A percentile compares a stretch with the other conserved stretches of the same genome.
phyloP scores from a whole-genome alignment of 2,329 filamentous ascomycete species.

The Lecanicillium sp. region DNA sequence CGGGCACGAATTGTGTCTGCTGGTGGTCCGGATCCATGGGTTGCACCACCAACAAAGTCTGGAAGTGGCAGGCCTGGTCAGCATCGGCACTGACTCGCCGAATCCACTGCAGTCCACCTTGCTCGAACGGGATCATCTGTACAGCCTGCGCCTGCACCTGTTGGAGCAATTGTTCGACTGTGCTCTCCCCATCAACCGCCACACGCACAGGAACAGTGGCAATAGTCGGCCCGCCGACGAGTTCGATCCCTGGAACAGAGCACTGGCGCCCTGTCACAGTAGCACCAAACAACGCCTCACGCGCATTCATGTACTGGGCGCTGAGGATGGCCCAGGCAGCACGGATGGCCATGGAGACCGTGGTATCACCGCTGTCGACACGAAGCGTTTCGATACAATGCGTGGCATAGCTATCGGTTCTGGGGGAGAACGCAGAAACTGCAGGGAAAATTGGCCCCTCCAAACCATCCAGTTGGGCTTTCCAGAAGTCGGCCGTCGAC shows the following conservation, averaged over 20 bases:
- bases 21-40: constrained; percentile 2
- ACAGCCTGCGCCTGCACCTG: constrained; percentile 12
- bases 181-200: background rate
- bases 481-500: background rate
- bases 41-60: constrained; percentile 15
- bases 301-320: constrained; percentile 2
- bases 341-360: constrained; percentile 22
- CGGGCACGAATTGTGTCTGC: background rate
- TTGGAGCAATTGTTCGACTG: constrained; percentile 10
- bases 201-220: constrained; percentile 10
- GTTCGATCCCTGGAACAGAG: constrained; percentile 6
- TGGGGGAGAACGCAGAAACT: background rate
- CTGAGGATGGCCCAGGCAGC: constrained; percentile 8
- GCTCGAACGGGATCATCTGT: constrained; percentile 8
- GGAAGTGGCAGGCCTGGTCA: constrained; percentile 12
- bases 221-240: constrained; percentile 18
- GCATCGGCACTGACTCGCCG: constrained; percentile 9
- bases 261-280: constrained; percentile 9
- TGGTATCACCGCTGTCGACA: constrained; percentile 1
- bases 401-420: background rate
- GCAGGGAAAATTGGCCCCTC: constrained; percentile 4
- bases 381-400: background rate
- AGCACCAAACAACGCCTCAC: constrained; percentile 9
- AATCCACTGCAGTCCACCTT: constrained; percentile 9
- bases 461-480: constrained; percentile 1